Percentiles rank a stretch among this genome's conserved stretches.
Conservation (phyloP, 441 rosid species). For the Pelargonium fulgidum region DNA sequence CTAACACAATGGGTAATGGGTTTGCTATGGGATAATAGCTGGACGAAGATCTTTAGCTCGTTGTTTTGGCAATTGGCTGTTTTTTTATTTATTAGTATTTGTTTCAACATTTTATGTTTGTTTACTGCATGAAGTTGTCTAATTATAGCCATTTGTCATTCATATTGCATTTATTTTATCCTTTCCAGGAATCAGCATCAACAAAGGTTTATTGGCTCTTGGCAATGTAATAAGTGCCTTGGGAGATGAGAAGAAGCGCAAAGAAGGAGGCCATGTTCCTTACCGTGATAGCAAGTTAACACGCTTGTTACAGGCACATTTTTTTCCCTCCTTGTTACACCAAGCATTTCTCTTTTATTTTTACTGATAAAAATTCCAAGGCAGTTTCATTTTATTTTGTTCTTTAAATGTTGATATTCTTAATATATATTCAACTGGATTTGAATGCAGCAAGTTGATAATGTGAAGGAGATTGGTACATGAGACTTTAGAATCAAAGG, state of each 20-base stretch:
- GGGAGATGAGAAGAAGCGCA: slow-evolving; percentile 91
- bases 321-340: background rate
- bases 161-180: slow-evolving; percentile 1
- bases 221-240: slow-evolving; percentile 96
- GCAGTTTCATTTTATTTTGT: background rate
- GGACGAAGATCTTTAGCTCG: background rate
- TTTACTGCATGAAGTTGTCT: background rate
- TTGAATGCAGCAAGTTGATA: background rate
- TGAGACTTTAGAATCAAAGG: background rate
- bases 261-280: slow-evolving; percentile 95
- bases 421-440: background rate
- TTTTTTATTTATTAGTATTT: background rate
- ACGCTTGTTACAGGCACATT: slow-evolving; percentile 73
- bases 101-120: background rate
- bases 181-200: slow-evolving; percentile 75
- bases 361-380: background rate
- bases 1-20: background rate
- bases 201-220: slow-evolving; percentile 86
- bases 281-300: slow-evolving; percentile 99
- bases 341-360: background rate
- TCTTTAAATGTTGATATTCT: background rate
- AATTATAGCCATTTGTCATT: background rate
- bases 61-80: background rate
- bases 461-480: background rate
- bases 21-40: background rate